Base-by-base conservation (phyloP, 2,329 filamentous ascomycete genomes). In the Harringtonia aguacate region DNA sequence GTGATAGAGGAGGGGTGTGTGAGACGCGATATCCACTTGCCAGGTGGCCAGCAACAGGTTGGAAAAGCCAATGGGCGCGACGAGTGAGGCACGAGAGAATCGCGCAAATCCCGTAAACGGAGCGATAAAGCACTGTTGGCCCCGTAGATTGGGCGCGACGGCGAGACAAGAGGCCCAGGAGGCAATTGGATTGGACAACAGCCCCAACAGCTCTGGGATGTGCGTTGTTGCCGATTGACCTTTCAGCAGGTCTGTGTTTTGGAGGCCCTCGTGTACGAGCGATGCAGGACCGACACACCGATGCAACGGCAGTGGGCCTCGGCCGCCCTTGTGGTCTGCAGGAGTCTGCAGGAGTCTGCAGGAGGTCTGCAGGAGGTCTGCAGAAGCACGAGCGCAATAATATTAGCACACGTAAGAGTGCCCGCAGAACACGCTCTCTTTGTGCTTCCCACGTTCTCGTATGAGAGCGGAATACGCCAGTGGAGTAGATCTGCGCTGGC, bases 251-350 rank as follows among this genome's bases (percentile, higher is more conserved):
- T 5, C 33, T 29, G 21, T 8, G 21, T 42, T 42, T 41, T 42
- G 9, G 12, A 9, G 31, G 31, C 17, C 40, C 30, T 34, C 28
- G 39, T 35, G 29, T 20, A 17, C n/a, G 24, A 15, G 14, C 39
- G 31, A 41, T 35, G 22, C 39, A 41, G 30, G 21, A 31, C 13
- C 30, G 30, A 35, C 33, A n/a, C 36, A 29, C 20, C 36, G 21
- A 38, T 38, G 36, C 36, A 36, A 12, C 35, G 21, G 39, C 39
- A 41, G 39, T 28, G 30, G 39, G 30, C 38, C 38, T 40, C 20
- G 37, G 39, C 29, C 30, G 39, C 22, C 39, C 28, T 20, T 30
- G 38, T 14, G n/a, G 24, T 27, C 24, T 27, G 24, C 24, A 27
- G 24, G 24, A 7, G 24, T 27, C 24, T n/a, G n/a, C n/a, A n/a